A percentile compares a stretch with the other conserved stretches of the same genome.
Evolutionary conservation across 2,329 filamentous ascomycete genomes (phyloP).

Genomic region (Fusarium napiforme): DNA sequence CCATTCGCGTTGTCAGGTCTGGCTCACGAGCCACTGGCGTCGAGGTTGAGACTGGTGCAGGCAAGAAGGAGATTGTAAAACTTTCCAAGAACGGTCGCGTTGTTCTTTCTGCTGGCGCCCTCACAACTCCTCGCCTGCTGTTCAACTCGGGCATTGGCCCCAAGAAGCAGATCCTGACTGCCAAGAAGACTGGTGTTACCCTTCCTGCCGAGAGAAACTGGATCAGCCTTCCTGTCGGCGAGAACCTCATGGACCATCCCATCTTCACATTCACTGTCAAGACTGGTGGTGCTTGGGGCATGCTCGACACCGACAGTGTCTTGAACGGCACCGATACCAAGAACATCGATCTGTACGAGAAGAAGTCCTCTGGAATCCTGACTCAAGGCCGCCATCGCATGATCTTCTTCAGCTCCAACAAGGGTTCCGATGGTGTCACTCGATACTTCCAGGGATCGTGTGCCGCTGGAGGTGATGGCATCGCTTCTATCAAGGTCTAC

Average conservation of each 20-base stretch:
- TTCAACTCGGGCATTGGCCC: slow-evolving; percentile 71
- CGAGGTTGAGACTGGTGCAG: slow-evolving; percentile 64
- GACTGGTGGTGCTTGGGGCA: slow-evolving; percentile 27
- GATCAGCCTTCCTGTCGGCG: slow-evolving; percentile 67
- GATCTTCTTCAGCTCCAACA: slow-evolving; percentile 65
- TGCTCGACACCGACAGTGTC: slow-evolving; percentile 56
- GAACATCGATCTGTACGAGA: slow-evolving; percentile 73
- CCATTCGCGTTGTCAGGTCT: slow-evolving; percentile 70
- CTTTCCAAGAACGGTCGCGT: slow-evolving; percentile 71
- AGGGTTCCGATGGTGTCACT: slow-evolving; percentile 66
- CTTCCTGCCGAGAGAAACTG: slow-evolving; percentile 62
- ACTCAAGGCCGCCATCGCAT: slow-evolving; percentile 72
- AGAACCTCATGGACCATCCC: slow-evolving; percentile 65
- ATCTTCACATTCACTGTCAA: slow-evolving; percentile 49
- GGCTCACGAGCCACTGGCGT: slow-evolving; percentile 72
- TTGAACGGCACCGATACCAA: slow-evolving; percentile 57
- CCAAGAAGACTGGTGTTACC: slow-evolving; percentile 60
- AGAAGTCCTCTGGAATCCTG: slow-evolving; percentile 66
- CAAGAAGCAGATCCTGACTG: slow-evolving; percentile 65
- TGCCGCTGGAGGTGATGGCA: slow-evolving; percentile 67
- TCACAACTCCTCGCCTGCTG: slow-evolving; percentile 74
- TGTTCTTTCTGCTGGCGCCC: slow-evolving; percentile 73
- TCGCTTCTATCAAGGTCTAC: slow-evolving; percentile 67
- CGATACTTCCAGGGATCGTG: slow-evolving; percentile 75
- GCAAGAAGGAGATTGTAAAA: slow-evolving; percentile 65